Evolutionary conservation across 2,329 filamentous ascomycete genomes (phyloP), one percentile per base, ranked within the genome.

Genomic region (Fusarium fujikuroi): DNA sequence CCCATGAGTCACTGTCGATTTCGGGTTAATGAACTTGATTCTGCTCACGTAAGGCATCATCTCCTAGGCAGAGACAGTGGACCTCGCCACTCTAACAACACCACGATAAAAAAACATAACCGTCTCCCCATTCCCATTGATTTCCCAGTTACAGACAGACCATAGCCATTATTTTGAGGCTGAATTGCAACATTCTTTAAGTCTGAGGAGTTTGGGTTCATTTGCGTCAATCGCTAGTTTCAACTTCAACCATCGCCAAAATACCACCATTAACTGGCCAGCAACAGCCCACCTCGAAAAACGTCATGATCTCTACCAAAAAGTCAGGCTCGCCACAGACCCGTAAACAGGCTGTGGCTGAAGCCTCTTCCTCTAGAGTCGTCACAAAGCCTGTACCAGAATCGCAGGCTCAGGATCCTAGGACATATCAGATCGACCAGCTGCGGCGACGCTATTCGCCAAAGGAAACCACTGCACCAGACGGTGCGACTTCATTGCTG

Each of bases 381-480:
- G 88, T 93, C 37, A 80, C 87, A 66, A 92, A 91, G 78, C 93
- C 93, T 16, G 83, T 92, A 5, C 89, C 93, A 11, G 85, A 87
- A 66, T 85, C 87, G 16, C 91, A 94, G 81, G 80, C 84, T 36
- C 86, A 90, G 67, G 89, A 95, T 78, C 92, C 93, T 11, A 87
- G 92, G 72, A 87, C 88, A 63, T 96, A 94, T 79, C 92, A 96
- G 80, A 82, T 95, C 57, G 88, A 88, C 69, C 93, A 96, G 83
- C 83, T 95, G 69, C 87, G 89, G 76, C 89, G 89, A 71, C 88
- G 93, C 39, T 95, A 90, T 80, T 85, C 83, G 3, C 84, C 87
- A 11, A 83, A 81, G 54, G 84, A 88, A 68, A 81, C 82, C 16
- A 82, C 77, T 19, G 76, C 84, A 7, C 78, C 80, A 11, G 81